These are phyloP conservation scores for Thielaviopsis populi DNA, from an alignment of 2,329 filamentous ascomycete genomes.

Conservation along the genomic window DNA sequence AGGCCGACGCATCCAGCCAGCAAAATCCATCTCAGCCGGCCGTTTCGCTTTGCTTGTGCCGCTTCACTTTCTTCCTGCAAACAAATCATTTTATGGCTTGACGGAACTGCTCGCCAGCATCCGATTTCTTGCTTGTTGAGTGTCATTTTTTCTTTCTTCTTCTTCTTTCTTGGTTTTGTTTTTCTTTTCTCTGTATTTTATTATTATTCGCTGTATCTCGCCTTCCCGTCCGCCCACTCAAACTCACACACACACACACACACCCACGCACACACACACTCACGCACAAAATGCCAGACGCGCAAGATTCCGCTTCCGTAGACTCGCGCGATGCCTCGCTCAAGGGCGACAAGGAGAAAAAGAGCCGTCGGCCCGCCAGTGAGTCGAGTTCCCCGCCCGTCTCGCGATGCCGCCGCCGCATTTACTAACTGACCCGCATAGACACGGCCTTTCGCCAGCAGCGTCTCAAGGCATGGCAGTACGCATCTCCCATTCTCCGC, in stretches of 20 bases:
- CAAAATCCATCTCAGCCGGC: not conserved
- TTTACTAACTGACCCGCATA: slow-evolving; percentile 25
- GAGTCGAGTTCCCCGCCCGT: slow-evolving; percentile 26
- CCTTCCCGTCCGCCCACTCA: not conserved
- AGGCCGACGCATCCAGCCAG: not conserved
- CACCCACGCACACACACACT: not conserved
- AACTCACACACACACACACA: not conserved
- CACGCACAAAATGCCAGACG: slow-evolving; percentile 32
- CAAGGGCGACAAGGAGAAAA: slow-evolving; percentile 57
- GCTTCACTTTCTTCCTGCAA: not conserved
- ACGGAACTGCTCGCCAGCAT: not conserved
- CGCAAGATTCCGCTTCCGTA: slow-evolving; percentile 32
- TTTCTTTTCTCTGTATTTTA: not conserved
- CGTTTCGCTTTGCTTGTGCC: not conserved
- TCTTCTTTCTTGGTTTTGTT: not conserved
- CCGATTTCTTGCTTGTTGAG: not conserved
- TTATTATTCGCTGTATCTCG: not conserved
- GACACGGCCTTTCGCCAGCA: slow-evolving; percentile 96
- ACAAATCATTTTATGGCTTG: not conserved
- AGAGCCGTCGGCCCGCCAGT: slow-evolving; percentile 88
- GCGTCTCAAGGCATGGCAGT: slow-evolving; percentile 97
- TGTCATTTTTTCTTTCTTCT: not conserved
- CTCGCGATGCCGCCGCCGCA: not conserved
- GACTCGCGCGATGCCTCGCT: slow-evolving; percentile 36
- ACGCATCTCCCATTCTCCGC: slow-evolving; percentile 25